Evolutionary conservation across 306 rosid genomes (phyloP).

Genomic region (Abrus pulchellus): DNA sequence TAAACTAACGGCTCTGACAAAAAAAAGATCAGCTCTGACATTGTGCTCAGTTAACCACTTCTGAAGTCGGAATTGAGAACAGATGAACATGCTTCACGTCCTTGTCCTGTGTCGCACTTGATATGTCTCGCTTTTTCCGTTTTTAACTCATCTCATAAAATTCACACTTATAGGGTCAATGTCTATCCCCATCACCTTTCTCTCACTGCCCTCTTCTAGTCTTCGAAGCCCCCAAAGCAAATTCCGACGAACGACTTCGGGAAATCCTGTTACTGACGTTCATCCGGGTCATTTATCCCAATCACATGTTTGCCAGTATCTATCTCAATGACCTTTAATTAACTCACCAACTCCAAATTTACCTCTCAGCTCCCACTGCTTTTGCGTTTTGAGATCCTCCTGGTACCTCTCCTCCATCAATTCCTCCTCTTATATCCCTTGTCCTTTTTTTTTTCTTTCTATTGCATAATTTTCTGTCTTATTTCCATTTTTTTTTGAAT

Average conservation of each 20-base stretch:
- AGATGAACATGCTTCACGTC: not conserved
- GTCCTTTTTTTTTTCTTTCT: not conserved
- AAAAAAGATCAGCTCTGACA: not conserved
- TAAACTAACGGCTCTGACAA: not conserved
- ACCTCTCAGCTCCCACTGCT: not conserved
- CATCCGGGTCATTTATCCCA: not conserved
- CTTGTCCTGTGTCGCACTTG: not conserved
- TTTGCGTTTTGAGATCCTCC: constrained; percentile 23
- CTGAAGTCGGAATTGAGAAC: not conserved
- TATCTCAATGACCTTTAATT: not conserved
- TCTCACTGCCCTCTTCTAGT: not conserved
- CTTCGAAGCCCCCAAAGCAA: not conserved
- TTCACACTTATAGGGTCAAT: not conserved
- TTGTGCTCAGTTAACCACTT: not conserved
- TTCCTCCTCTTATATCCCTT: constrained; percentile 14
- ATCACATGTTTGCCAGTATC: not conserved
- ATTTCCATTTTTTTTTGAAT: not conserved
- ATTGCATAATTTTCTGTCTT: not conserved
- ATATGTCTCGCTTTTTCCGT: not conserved
- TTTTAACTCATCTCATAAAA: not conserved
- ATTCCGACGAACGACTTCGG: not conserved
- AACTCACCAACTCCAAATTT: not conserved
- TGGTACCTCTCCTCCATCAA: constrained; percentile 16
- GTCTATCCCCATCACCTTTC: not conserved
- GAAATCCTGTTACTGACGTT: not conserved